phyloP scores from a whole-genome alignment of 352 stramenopile genomes.

The Phytophthora pluvialis region DNA sequence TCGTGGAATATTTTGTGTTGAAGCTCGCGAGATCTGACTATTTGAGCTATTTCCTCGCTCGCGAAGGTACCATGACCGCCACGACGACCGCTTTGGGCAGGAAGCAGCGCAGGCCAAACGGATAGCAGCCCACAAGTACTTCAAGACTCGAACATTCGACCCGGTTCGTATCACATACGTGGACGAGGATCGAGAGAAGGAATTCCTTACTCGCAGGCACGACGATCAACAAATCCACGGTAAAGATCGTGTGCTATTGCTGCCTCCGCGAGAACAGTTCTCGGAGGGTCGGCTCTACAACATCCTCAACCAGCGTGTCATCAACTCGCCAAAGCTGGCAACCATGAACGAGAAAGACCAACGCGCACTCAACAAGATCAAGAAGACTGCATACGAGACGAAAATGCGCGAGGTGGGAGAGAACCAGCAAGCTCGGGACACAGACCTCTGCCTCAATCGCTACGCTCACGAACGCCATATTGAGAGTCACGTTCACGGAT shows the following conservation, averaged over 20 bases:
- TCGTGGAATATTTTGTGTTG: conserved; percentile 2
- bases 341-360: conserved; percentile 50
- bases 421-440: conserved; percentile 43
- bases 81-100: conserved; percentile 46
- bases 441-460: conserved; percentile 63
- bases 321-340: conserved; percentile 54
- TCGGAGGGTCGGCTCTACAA: conserved; percentile 79
- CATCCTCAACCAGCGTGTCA: conserved; percentile 73
- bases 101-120: conserved; percentile 54
- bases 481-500: conserved; percentile 63
- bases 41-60: conserved; percentile 3
- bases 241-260: conserved; percentile 47
- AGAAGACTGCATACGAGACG: conserved; percentile 62
- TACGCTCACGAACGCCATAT: conserved; percentile 65
- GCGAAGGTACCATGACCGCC: conserved; percentile 57
- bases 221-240: conserved; percentile 60
- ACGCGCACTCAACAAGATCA: conserved; percentile 63
- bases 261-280: conserved; percentile 71
- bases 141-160: conserved; percentile 72
- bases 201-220: conserved; percentile 47
- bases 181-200: conserved; percentile 58
- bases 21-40: conserved; percentile 9
- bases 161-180: conserved; percentile 67
- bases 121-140: conserved; percentile 65
- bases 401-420: conserved; percentile 55